A percentile compares a stretch with the other conserved stretches of the same genome.
These are phyloP conservation scores for Eremomyces bilateralis DNA, from an alignment of 495 filamentous ascomycete species.

Conservation along the genomic window DNA sequence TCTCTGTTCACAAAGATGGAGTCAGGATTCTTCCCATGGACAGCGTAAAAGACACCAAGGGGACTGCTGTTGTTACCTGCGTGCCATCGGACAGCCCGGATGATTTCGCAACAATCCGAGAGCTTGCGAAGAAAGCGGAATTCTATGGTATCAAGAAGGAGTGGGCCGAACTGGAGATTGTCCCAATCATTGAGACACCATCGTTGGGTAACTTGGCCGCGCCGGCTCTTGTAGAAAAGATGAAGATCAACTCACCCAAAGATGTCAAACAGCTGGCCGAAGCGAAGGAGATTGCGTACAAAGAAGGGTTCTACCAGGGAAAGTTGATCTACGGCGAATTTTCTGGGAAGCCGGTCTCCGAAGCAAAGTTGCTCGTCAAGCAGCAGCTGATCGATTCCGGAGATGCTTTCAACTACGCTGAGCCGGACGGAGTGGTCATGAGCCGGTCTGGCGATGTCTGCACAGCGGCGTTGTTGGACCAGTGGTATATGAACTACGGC, in stretches of 20 bases:
- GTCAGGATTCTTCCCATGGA: slow-evolving; percentile 92
- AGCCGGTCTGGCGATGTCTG: slow-evolving; percentile 76
- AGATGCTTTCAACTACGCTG: slow-evolving; percentile 77
- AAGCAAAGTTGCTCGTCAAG: slow-evolving; percentile 68
- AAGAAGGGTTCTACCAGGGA: slow-evolving; percentile 94
- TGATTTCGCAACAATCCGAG: slow-evolving; percentile 73
- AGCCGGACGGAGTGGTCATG: slow-evolving; percentile 75
- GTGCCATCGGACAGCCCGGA: slow-evolving; percentile 93
- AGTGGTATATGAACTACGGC: slow-evolving; percentile 95
- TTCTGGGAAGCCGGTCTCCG: slow-evolving; percentile 65
- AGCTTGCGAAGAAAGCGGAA: slow-evolving; percentile 89
- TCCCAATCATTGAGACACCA: slow-evolving; percentile 77
- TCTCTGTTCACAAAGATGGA: slow-evolving; percentile 65
- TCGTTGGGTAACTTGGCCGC: slow-evolving; percentile 73
- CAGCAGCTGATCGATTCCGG: slow-evolving; percentile 55
- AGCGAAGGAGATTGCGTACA: slow-evolving; percentile 92
- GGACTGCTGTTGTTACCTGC: slow-evolving; percentile 87
- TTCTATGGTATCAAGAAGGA: slow-evolving; percentile 94
- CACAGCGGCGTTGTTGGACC: slow-evolving; percentile 79
- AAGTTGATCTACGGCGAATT: slow-evolving; percentile 78
- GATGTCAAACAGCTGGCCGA: slow-evolving; percentile 73
- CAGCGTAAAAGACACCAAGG: slow-evolving; percentile 71
- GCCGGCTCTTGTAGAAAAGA: slow-evolving; percentile 60
- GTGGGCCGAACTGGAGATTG: slow-evolving; percentile 76
- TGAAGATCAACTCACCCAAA: slow-evolving; percentile 94